Evolutionary conservation across 129 eudicot species (phyloP), one percentile per base, ranked within the genome.

Genomic region (Pseudognaphalium luteoalbum): DNA sequence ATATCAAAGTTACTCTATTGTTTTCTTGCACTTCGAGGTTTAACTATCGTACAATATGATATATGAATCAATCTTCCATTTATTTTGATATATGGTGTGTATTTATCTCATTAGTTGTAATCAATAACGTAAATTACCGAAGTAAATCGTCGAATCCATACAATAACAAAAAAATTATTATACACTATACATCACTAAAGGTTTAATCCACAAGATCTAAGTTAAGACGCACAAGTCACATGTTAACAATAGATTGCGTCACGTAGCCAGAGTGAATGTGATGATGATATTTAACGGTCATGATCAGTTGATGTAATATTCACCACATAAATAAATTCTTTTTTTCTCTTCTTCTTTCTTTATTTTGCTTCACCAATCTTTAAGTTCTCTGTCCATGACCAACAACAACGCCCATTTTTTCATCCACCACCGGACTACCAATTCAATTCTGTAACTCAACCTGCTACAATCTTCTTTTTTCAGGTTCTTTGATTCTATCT

Each of bases 241-340:
- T 44, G 17, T 44, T 44, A 44, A 44, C 52, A 37, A 73, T 33
- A 33, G 80, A 65, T 76, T 19, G 52, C 80, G 80, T 76, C 6
- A 76, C 80, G 80, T 35, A 76, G 22, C 28, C 37, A 28, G 56
- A 19, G 71, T 61, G 15, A 68, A 47, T 47, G 70, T 57, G 44
- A 52, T 42, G 44, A 52, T 42, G 71, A 63, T 64, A 70, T 78
- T 70, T 20, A 70, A 78, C 77, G 82, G 82, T 47, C 71, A 35
- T 70, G 82, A 78, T 78, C 71, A 70, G 71, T 70, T 61, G 8
- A 60, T 67, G 41, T 70, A 52, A 70, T 78, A 47, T 2, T 47
- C 71, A 78, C 82, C 82, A 78, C 82, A 78, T 44, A 78, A 57
- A 70, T 78, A 47, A 9, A 47, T 47, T 63, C 56, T 32, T 47